Base-by-base conservation (phyloP, 106 monocot species). In the Gastrodia elata region DNA sequence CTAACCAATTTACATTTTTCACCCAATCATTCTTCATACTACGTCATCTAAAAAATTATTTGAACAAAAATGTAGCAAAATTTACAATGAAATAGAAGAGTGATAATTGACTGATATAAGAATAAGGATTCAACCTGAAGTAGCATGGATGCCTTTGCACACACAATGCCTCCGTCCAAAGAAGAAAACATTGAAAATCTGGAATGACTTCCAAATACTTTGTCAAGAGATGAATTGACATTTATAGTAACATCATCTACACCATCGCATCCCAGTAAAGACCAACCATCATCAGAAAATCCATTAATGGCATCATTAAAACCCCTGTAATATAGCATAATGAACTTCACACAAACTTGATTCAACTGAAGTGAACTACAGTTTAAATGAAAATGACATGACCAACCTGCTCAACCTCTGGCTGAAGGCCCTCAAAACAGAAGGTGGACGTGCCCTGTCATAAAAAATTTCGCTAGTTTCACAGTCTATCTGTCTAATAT, bases 251-350 rank as follows among this genome's bases (percentile, higher is more conserved):
- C 82, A 80, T 90, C 90, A 20, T 88, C 89, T 64, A 72, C 52
- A 24, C 91, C 91, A 64, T 91, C 91, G 79, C 68, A 77, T 40
- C 69, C 76, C 75, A 91, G 8, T 7, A 88, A 32, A 27, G 88
- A 84, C 88, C 82, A 88, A 15, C 76, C 84, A 83, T 85, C 89
- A 76, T 83, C 87, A 6, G 65, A 4, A 64, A 89, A 89, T 32
- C 91, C 91, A 77, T 87, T 91, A 25, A 91, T 83, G 46, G 91
- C 91, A 87, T 91, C 87, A 65, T 91, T 91, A 78, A 91, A 91
- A 16, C 91, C 87, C 55, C 91, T 91, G 84, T 42, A 69, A 41
- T 64, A 39, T 10, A 65, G 22, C 56, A 28, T 2, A 38, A 57
- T 4, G 22, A 57, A 24, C 9, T 73, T 41, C 15, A 71, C n/a